Base-by-base conservation (phyloP, 176 grass and related monocot genomes). In the Carex scoparia region DNA sequence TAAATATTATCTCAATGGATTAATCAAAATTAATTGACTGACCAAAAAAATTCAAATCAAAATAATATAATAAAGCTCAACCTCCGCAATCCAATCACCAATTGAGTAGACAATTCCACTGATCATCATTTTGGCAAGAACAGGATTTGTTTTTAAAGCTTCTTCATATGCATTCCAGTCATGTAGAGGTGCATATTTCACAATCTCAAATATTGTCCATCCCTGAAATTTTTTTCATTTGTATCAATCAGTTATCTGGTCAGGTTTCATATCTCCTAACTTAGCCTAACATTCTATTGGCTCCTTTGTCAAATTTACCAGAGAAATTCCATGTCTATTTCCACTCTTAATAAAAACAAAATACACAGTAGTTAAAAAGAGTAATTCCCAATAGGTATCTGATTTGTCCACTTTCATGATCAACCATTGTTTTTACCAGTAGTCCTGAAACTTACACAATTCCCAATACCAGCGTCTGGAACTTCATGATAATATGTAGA, bases 101-200 rank as follows among this genome's bases (percentile, higher is more conserved):
- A 98, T 64, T 8, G 96, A 98, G 79, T 98, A 98, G 70, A 98
- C 95, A 5, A 98, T 84, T 10, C 95, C 95, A 58, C 95, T 98
- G 30, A 98, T 98, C 95, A 98, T 92, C 95, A 98, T 98, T 88
- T 98, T 98, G 59, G 95, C 93, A 14, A 98, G 93, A 61, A 98
- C 91, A 6, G 95, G 93, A 80, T 98, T 98, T 80, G 88, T 80
- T 86, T 95, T 94, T 74, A 98, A 89, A 53, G 95, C 91, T 54
- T 98, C 93, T 84, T 98, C 95, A 61, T 98, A 98, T 0, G 93
- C 95, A 23, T 85, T 91, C 95, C 95, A 95, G 87, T 98, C 95
- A 85, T 98, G 95, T 79, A 91, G 91, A 18, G 95, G 95, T 76
- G 89, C 92, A 81, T 98, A 98, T 81, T 89, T 89, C 59, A 98